Conservation (phyloP, 306 rosid species). For the Fragaria vesca region DNA sequence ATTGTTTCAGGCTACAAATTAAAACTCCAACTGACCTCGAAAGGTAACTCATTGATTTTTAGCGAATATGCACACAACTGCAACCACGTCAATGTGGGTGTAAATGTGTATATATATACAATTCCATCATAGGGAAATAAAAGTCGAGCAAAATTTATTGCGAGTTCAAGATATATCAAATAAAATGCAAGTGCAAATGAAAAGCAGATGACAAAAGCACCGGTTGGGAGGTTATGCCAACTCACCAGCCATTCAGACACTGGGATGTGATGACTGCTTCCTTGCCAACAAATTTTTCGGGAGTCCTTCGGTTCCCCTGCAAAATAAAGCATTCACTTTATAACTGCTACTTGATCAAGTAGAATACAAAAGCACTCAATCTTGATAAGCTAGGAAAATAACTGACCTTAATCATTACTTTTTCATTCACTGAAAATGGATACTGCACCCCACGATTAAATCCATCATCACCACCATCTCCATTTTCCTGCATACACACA, state of each 20-base stretch:
- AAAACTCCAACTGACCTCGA: background rate
- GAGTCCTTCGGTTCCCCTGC: constrained; percentile 95
- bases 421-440: constrained; percentile 94
- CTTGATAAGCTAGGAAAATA: constrained; percentile 13
- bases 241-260: constrained; percentile 99
- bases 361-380: constrained; percentile 9
- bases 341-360: constrained; percentile 15
- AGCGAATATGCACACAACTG: background rate
- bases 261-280: constrained; percentile 98
- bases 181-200: background rate
- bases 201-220: background rate
- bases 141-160: background rate
- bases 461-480: constrained; percentile 65
- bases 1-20: background rate
- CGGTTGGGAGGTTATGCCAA: constrained; percentile 23
- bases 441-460: constrained; percentile 75
- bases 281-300: constrained; percentile 98
- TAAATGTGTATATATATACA: background rate
- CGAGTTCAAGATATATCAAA: background rate
- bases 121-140: background rate
- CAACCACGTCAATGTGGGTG: background rate
- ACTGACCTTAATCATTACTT: constrained; percentile 85
- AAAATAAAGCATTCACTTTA: constrained; percentile 33
- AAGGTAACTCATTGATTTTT: background rate
- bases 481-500: constrained; percentile 64